A percentile compares a stretch with the other conserved stretches of the same genome.
phyloP scores from a whole-genome alignment of 1,284 basidiomycete genomes.

The Microbotryum saponariae region DNA sequence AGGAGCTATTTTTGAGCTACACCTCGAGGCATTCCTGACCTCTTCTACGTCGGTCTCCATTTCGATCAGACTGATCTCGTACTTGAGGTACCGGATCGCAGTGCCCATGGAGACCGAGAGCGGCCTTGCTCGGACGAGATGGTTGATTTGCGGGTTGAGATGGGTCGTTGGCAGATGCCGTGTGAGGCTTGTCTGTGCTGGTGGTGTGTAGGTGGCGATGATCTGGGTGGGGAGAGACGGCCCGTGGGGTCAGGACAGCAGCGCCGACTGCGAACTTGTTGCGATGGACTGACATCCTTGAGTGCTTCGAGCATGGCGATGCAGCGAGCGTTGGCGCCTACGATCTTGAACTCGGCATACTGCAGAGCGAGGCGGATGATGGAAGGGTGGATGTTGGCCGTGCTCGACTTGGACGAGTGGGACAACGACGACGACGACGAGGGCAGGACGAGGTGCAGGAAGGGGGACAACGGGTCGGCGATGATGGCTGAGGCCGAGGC shows the following conservation, averaged over 20 bases:
- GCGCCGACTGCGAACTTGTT: not conserved
- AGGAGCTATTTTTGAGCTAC: not conserved
- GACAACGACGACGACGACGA: slow-evolving; percentile 23
- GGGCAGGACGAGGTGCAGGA: slow-evolving; percentile 36
- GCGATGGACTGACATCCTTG: slow-evolving; percentile 56
- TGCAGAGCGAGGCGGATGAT: slow-evolving; percentile 68
- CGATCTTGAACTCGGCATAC: slow-evolving; percentile 76
- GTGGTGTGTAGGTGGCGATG: slow-evolving; percentile 77
- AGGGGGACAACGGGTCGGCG: slow-evolving; percentile 28
- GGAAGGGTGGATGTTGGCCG: slow-evolving; percentile 73
- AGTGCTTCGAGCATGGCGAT: slow-evolving; percentile 78
- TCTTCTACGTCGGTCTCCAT: slow-evolving; percentile 90
- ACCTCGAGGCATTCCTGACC: slow-evolving; percentile 48
- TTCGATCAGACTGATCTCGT: slow-evolving; percentile 86
- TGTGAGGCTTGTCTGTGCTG: slow-evolving; percentile 70
- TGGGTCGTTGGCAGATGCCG: slow-evolving; percentile 72
- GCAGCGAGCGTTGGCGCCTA: slow-evolving; percentile 77
- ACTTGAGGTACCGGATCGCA: slow-evolving; percentile 87
- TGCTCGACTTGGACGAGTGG: slow-evolving; percentile 40
- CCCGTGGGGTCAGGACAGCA: not conserved
- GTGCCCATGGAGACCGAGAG: slow-evolving; percentile 96
- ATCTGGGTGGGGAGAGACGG: slow-evolving; percentile 50
- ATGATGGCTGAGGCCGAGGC: not conserved
- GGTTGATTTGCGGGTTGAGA: slow-evolving; percentile 81
- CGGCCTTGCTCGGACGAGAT: slow-evolving; percentile 75